Evolutionary conservation across 345 rosid species (phyloP).

Genomic region (Durio zibethinus): DNA sequence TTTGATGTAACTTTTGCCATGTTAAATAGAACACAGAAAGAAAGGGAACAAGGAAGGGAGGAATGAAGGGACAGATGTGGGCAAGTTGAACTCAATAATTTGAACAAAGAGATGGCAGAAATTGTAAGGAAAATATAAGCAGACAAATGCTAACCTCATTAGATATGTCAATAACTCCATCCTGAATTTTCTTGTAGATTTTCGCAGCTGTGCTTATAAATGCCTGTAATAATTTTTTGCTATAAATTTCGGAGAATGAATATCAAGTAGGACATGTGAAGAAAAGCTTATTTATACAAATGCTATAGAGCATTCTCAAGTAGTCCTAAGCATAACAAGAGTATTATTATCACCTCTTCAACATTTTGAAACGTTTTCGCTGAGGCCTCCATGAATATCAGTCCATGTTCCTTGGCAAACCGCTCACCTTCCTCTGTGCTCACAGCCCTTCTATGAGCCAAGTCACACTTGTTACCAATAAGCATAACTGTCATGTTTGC

Average conservation of each 20-base stretch:
- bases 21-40: not conserved
- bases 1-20: not conserved
- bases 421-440: slow-evolving; percentile 75
- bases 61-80: not conserved
- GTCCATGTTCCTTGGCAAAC: slow-evolving; percentile 70
- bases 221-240: slow-evolving; percentile 37
- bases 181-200: slow-evolving; percentile 73
- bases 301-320: not conserved
- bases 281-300: not conserved
- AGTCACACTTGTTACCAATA: slow-evolving; percentile 69
- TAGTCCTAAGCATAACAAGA: not conserved
- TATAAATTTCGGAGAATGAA: not conserved
- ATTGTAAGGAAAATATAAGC: not conserved
- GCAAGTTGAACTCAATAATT: not conserved
- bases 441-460: slow-evolving; percentile 75
- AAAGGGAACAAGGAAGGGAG: not conserved
- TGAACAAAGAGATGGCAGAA: not conserved
- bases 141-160: slow-evolving; percentile 51
- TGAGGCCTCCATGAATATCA: slow-evolving; percentile 80
- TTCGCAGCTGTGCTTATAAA: slow-evolving; percentile 73
- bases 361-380: slow-evolving; percentile 81
- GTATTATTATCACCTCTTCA: slow-evolving; percentile 48
- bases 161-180: slow-evolving; percentile 70
- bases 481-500: slow-evolving; percentile 80
- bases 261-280: not conserved